Evolutionary conservation across 371 early-diverging fungal genomes (phyloP).

Genomic region (Mortierella polycephala): DNA sequence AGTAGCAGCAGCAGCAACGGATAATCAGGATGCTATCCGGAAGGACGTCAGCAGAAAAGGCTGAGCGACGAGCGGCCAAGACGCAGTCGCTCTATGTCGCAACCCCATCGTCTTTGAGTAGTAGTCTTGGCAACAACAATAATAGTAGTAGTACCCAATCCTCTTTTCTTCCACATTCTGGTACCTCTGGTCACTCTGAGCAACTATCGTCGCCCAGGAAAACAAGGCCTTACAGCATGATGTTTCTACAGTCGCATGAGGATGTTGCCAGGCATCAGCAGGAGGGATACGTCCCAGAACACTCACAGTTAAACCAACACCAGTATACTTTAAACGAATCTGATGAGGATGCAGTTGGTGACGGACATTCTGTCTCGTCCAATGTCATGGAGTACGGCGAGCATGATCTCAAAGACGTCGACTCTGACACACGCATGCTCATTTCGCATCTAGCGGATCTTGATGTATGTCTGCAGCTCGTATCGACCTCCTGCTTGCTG

Average conservation of each 20-base stretch:
- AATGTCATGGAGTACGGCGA: conserved; percentile 19
- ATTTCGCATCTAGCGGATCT: conserved; percentile 45
- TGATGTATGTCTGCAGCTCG: conserved; percentile 35
- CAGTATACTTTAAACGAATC: conserved; percentile 26
- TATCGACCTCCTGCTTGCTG: too few relatives aligned
- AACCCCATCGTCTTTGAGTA: conserved; percentile 31
- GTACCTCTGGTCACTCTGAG: conserved; percentile 1
- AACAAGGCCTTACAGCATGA: conserved; percentile 41
- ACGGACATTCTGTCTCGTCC: conserved; percentile 25
- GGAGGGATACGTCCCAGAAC: not conserved
- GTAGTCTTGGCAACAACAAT: conserved; percentile 17
- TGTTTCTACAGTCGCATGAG: conserved; percentile 40
- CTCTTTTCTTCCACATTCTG: conserved; percentile 7
- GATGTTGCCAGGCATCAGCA: conserved; percentile 18
- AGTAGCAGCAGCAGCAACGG: not conserved
- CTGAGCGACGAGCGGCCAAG: conserved; percentile 47
- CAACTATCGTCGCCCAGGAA: conserved; percentile 38
- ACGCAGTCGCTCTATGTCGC: conserved; percentile 52
- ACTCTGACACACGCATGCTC: conserved; percentile 36
- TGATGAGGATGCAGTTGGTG: conserved; percentile 38
- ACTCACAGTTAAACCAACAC: conserved; percentile 9
- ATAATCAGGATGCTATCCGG: conserved; percentile 32
- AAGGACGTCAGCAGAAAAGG: conserved; percentile 40
- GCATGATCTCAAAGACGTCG: conserved; percentile 31
- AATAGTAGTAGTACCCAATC: conserved; percentile 14